Base-by-base conservation (phyloP, 192 early-diverging fungal genomes). In the Coemansia sp. region DNA sequence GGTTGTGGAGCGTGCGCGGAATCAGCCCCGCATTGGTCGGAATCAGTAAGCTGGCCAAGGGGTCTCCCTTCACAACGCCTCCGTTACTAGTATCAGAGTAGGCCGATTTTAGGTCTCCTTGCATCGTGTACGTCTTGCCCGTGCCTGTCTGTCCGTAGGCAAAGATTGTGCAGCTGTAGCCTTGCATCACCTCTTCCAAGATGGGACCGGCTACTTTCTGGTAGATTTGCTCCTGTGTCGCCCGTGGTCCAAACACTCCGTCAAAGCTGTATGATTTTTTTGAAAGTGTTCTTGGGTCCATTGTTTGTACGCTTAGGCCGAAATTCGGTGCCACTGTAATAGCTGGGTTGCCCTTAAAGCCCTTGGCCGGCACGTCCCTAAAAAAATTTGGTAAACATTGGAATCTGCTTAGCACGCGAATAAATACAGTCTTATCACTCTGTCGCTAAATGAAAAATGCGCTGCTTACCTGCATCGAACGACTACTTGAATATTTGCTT, bases 121-220 rank as follows among this genome's bases (percentile, higher is more conserved):
- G 94, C 95, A 99, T 99, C 2, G 97, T 97, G 69, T 86, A 89
- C 11, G 97, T 98, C 83, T 99, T 99, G 65, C 97, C 97, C 0
- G 94, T 93, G 44, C 95, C 95, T 2, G 94, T 97, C 78, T 95
- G 89, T 20, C 89, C 92, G 67, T 94, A 95, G 4, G 92, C 92
- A 69, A 94, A 90, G 58, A 94, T 88, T 20, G 89, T 90, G 74
- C 91, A 91, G 73, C 91, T 94, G 76, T 89, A 93, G 18, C 91
- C 85, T 27, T 78, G 74, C 59, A 85, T 69, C 34, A 92, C 90
- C 53, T 99, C 94, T 12, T 91, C 80, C 10, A 99, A 74, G 29
- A 97, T 96, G 1, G 94, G 94, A 34, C 70, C 60, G 1, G 93
- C 95, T 13, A 90, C 83, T 24, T 90, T 89, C 22, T 88, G 80